Evolutionary conservation across 148 eudicot genomes (phyloP), one percentile per base, ranked within the genome.

Genomic region (Rhododendron simsii): DNA sequence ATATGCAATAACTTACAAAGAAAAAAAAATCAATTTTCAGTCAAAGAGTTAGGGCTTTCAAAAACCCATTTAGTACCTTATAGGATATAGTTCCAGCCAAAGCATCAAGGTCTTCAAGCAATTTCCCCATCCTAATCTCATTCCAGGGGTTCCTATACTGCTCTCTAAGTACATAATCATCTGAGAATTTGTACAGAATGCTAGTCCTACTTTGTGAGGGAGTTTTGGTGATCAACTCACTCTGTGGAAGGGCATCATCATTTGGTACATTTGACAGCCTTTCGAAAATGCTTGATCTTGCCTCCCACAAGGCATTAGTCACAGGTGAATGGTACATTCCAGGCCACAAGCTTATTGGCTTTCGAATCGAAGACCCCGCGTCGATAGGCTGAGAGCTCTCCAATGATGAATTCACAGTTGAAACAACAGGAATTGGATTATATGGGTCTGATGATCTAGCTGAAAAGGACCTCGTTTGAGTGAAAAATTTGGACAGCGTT

Each of bases 101-200:
- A 83, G 98, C 98, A 93, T 96, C 98, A 89, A 96, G 98, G 90
- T 96, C 98, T 80, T 96, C 98, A 78, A 96, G 92, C 92, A 96
- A 91, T 84, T 96, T 96, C 37, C 98, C 98, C 91, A 92, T 90
- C 87, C 98, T 91, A 88, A 94, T 90, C 89, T 84, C 88, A 93
- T 94, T 93, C 98, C 98, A 96, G 7, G 98, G 98, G 88, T 96
- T 96, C 83, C 96, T 89, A 82, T 96, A 96, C 91, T 96, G 98
- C 87, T 96, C 98, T 85, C 96, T 91, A 74, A 96, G 89, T 80
- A 93, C 89, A 88, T 85, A 90, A 93, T 96, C 98, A 79, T 45
- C 37, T 3, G 94, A 91, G 84, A 96, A 94, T 74, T 92, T 91
- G 81, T 94, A 96, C 73, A 92, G 88, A 37, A 96, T 80, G 79